Evolutionary conservation across 352 stramenopile genomes (phyloP).

Genomic region (Pythium pyrilobum): DNA sequence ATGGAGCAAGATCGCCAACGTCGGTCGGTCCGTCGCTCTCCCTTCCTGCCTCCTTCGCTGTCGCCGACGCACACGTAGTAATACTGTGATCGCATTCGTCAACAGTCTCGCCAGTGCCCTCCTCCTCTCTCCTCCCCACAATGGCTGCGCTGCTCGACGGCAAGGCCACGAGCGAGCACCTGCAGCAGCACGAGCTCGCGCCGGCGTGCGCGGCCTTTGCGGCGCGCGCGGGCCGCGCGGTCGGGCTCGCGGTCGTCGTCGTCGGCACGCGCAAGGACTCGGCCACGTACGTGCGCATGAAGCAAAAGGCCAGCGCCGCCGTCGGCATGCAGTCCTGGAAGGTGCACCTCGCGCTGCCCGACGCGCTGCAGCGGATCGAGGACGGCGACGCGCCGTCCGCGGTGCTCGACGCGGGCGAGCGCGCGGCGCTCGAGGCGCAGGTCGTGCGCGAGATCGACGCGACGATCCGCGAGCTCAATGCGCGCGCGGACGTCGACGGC

Average conservation of each 20-base stretch:
- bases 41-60: background rate
- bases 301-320: conserved; percentile 95
- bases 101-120: too few relatives aligned
- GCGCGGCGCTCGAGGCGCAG: conserved; percentile 12
- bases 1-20: background rate
- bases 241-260: conserved; percentile 97
- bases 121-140: background rate
- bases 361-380: conserved; percentile 19
- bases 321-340: conserved; percentile 92
- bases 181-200: conserved; percentile 82
- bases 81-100: too few relatives aligned
- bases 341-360: conserved; percentile 38
- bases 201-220: conserved; percentile 56
- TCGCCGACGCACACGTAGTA: too few relatives aligned
- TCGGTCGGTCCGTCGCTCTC: background rate
- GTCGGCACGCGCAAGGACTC: conserved; percentile 95
- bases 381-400: conserved; percentile 3
- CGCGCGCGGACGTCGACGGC: conserved; percentile 63
- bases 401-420: conserved; percentile 1
- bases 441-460: conserved; percentile 35
- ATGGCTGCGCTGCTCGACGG: conserved; percentile 60
- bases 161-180: conserved; percentile 79
- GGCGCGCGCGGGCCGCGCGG: conserved; percentile 41
- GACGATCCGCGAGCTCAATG: conserved; percentile 65
- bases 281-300: conserved; percentile 98